Conservation (phyloP, 2,329 filamentous ascomycete genomes). For the Arthrobotrys musiformis region DNA sequence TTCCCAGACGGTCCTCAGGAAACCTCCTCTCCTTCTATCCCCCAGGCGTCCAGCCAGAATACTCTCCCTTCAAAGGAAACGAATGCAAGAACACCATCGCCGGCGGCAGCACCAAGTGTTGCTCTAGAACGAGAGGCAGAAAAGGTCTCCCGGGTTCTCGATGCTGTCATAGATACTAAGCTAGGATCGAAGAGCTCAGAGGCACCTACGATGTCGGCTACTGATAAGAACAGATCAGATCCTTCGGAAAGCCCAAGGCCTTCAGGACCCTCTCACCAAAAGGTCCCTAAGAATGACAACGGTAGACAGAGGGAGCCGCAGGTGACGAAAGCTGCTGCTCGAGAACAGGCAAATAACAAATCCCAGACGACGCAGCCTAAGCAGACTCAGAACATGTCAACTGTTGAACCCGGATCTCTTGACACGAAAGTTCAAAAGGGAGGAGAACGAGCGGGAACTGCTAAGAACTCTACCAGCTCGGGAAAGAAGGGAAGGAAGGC, state of each 20-base stretch:
- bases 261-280: not conserved
- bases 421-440: not conserved
- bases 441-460: not conserved
- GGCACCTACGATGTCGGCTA: not conserved
- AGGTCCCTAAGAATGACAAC: not conserved
- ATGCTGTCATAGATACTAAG: not conserved
- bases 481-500: slow-evolving; percentile 8
- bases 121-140: not conserved
- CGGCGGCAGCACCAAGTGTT: not conserved
- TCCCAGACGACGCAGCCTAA: not conserved
- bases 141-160: not conserved
- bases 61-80: slow-evolving; percentile 2
- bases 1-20: slow-evolving; percentile 26
- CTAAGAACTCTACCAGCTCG: slow-evolving; percentile 8
- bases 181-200: not conserved
- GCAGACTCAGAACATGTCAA: not conserved
- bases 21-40: not conserved
- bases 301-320: not conserved
- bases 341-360: not conserved
- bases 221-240: not conserved
- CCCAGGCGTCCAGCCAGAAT: not conserved
- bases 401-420: not conserved
- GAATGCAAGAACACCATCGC: not conserved
- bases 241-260: not conserved
- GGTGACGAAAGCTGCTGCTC: not conserved